phyloP scores from a whole-genome alignment of 805 yeast genomes.

The Candida bentonensis region DNA sequence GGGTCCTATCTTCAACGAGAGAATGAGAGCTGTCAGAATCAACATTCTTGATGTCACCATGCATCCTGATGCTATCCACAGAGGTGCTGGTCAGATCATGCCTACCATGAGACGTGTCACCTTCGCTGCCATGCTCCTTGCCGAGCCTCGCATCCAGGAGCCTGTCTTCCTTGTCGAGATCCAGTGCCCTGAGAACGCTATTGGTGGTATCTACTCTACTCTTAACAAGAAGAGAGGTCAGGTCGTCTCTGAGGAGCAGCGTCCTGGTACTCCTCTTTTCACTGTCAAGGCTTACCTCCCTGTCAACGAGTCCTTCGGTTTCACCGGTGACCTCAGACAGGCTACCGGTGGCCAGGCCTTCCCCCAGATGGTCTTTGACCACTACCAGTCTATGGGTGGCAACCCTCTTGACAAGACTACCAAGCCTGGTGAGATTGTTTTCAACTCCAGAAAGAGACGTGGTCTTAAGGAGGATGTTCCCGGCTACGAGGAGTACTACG shows the following conservation, averaged over 20 bases:
- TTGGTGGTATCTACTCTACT: slow-evolving; percentile 99
- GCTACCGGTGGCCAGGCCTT: slow-evolving; percentile 99
- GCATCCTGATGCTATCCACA: slow-evolving; percentile 99
- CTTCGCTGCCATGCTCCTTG: slow-evolving; percentile 94
- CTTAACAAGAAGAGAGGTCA: slow-evolving; percentile 97
- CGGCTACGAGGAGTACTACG: slow-evolving; percentile 97
- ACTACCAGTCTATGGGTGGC: slow-evolving; percentile 86
- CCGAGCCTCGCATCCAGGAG: slow-evolving; percentile 98
- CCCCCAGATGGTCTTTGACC: slow-evolving; percentile 99
- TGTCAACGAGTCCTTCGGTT: slow-evolving; percentile 99
- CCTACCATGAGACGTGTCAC: slow-evolving; percentile 99
- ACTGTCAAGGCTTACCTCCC: slow-evolving; percentile 99
- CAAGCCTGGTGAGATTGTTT: slow-evolving; percentile 53
- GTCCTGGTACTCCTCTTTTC: slow-evolving; percentile 99
- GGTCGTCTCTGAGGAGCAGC: slow-evolving; percentile 97
- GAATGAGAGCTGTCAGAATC: slow-evolving; percentile 88
- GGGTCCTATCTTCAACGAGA: slow-evolving; percentile 98
- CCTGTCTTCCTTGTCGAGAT: slow-evolving; percentile 98
- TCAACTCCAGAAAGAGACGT: slow-evolving; percentile 77
- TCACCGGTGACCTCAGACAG: slow-evolving; percentile 98
- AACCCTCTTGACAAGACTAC: slow-evolving; percentile 81
- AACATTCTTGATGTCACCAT: slow-evolving; percentile 98
- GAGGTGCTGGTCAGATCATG: slow-evolving; percentile 99
- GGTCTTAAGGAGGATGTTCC: slow-evolving; percentile 97
- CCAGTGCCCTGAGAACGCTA: slow-evolving; percentile 98